Evolutionary conservation across 352 stramenopile species (phyloP).

Genomic region (Pythium myriotylum): DNA sequence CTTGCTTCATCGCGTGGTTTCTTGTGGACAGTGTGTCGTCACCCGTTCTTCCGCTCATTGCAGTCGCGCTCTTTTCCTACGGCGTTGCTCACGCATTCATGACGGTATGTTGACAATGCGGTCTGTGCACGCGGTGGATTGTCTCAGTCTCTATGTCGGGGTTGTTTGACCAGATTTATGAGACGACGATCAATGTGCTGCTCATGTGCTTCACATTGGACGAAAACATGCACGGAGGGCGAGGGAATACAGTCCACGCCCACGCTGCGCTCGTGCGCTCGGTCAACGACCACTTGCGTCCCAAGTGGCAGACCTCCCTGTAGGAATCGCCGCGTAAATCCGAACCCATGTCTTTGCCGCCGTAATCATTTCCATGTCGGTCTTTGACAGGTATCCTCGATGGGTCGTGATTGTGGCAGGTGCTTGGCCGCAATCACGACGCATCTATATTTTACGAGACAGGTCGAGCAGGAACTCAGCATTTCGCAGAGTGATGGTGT

Average conservation of each 20-base stretch:
- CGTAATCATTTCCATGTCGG: no score
- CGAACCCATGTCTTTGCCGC: no score
- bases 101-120: constrained; percentile 46
- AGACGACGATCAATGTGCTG: constrained; percentile 85
- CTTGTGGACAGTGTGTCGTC: constrained; percentile 70
- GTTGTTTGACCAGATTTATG: constrained; percentile 65
- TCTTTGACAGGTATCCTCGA: no score
- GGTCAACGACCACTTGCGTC: constrained; percentile 80
- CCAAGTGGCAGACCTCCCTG: constrained; percentile 82
- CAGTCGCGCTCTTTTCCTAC: constrained; percentile 76
- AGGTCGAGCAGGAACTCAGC: background rate
- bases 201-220: constrained; percentile 87
- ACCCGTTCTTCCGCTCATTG: constrained; percentile 63
- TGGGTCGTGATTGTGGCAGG: background rate
- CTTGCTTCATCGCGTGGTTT: constrained; percentile 71
- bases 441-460: background rate
- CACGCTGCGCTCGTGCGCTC: constrained; percentile 67
- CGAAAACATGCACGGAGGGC: constrained; percentile 79
- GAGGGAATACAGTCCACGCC: constrained; percentile 66
- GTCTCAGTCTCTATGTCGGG: background rate
- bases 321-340: constrained; percentile 27
- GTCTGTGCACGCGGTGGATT: background rate
- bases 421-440: background rate
- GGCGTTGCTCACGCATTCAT: constrained; percentile 80
- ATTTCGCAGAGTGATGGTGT: background rate